Conservation (phyloP, 2,329 filamentous ascomycete species). For the Penicillium sp. region DNA sequence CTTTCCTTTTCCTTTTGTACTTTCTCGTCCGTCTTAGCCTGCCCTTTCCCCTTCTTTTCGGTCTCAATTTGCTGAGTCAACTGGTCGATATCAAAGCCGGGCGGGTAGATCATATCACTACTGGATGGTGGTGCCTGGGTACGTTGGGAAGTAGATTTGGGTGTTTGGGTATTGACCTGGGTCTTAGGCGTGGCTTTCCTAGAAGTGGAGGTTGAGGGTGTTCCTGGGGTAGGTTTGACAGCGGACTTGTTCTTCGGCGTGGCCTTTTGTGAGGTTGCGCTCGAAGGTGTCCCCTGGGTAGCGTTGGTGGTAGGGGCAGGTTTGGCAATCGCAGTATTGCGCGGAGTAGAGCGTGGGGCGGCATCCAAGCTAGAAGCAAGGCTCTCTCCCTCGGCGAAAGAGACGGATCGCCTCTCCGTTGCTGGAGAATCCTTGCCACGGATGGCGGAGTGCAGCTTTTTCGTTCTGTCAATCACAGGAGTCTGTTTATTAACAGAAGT, state of each 20-base stretch:
- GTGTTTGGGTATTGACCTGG: neutral
- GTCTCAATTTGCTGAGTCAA: neutral
- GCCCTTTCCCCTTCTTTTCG: neutral
- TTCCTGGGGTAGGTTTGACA: neutral
- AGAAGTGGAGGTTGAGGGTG: neutral
- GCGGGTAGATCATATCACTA: neutral
- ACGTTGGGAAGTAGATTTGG: neutral
- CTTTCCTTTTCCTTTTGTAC: neutral
- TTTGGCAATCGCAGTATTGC: neutral
- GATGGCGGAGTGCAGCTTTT: conserved; percentile 20
- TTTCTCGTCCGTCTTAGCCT: neutral
- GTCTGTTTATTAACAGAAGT: neutral
- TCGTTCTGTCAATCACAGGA: conserved; percentile 15
- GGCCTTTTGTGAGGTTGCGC: neutral
- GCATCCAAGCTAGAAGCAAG: neutral
- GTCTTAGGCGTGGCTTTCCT: neutral
- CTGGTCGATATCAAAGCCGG: neutral
- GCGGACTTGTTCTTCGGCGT: neutral
- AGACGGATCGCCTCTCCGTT: conserved; percentile 25
- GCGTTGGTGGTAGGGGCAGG: neutral
- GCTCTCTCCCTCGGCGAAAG: conserved; percentile 23
- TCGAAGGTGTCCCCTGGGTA: neutral
- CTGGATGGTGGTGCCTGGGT: neutral
- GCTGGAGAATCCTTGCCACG: conserved; percentile 20
- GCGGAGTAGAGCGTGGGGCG: neutral